Evolutionary conservation across 352 stramenopile genomes (phyloP).

Genomic region (Peronosclerospora sorghi): DNA sequence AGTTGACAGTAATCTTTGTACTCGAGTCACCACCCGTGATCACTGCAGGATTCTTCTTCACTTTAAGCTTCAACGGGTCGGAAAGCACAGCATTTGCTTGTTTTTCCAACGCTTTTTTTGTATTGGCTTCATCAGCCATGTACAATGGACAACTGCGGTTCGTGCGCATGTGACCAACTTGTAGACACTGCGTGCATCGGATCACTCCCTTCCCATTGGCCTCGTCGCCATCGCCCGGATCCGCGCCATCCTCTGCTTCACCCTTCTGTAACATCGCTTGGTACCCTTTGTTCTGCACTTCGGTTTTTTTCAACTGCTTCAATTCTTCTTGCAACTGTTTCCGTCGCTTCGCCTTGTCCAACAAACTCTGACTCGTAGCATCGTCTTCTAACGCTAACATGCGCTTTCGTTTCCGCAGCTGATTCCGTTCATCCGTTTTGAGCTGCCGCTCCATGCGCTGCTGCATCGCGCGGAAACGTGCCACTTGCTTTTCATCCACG

Average conservation of each 20-base stretch:
- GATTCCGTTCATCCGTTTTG: conserved; percentile 59
- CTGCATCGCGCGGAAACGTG: conserved; percentile 62
- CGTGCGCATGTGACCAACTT: conserved; percentile 73
- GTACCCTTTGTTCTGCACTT: conserved; percentile 76
- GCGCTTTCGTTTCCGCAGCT: conserved; percentile 69
- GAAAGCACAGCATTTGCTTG: conserved; percentile 21
- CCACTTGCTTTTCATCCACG: conserved; percentile 59
- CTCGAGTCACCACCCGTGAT: conserved; percentile 17
- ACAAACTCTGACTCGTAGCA: conserved; percentile 28
- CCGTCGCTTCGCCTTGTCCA: conserved; percentile 69
- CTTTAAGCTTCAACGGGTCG: conserved; percentile 52
- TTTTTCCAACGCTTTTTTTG: conserved; percentile 22
- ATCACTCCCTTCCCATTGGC: conserved; percentile 48
- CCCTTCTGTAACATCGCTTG: conserved; percentile 75
- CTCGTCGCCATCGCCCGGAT: conserved; percentile 13
- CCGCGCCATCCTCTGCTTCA: conserved; percentile 24
- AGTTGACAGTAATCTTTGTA: conserved; percentile 66
- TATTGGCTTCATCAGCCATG: conserved; percentile 50
- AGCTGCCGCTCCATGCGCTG: conserved; percentile 62
- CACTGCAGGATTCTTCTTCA: conserved; percentile 30
- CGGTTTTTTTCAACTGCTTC: conserved; percentile 75
- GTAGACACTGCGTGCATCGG: conserved; percentile 71
- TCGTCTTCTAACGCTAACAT: conserved; percentile 66
- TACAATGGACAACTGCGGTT: conserved; percentile 77
- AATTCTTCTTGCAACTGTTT: conserved; percentile 79